Base-by-base conservation (phyloP, 768 basidiomycete genomes). In the Psilocybe cyanescens region DNA sequence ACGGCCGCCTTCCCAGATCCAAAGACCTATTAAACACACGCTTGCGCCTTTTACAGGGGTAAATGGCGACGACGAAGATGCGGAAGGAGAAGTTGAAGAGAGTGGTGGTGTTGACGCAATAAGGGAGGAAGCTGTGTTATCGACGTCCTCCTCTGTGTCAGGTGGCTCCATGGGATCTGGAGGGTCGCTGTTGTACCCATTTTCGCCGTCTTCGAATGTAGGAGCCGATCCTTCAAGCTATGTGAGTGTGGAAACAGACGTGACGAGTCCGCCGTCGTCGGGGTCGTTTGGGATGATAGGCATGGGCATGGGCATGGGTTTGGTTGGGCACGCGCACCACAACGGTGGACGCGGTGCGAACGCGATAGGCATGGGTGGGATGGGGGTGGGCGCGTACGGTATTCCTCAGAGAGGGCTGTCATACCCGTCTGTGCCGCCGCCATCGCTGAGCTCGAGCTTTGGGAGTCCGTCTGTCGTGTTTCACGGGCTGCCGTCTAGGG, bases 351-450 rank as follows among this genome's bases (percentile, higher is more conserved):
- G 14, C 41, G 41, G 41, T 12, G 41, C 41, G 41, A 44, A 44
- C 14, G 41, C 14, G 41, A 12, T 60, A 19, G 65, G 63, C 16
- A 59, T 65, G 58, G 65, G 59, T 4, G 62, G 62, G 39, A 50
- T 47, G 29, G 61, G 59, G 8, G 44, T 54, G 44, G 51, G 61
- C 5, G 63, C 57, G n/a, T 65, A 64, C 35, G 59, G 51, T 3
- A 55, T 63, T 29, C 60, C 64, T 4, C 63, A 65, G 58, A 74
- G 78, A 57, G 77, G 80, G 12, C 79, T 94, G 54, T 83, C 90
- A 4, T 95, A 95, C 67, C 92, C 92, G 0, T 88, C 87, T 5
- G 93, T 94, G 0, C 92, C 93, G 2, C 92, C 92, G 9, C 92
- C 92, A 3, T 91, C 90, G 1, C 74, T 92, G 29, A 90, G 89